Conservation (phyloP, 768 basidiomycete genomes). For the Panellus pusillus region DNA sequence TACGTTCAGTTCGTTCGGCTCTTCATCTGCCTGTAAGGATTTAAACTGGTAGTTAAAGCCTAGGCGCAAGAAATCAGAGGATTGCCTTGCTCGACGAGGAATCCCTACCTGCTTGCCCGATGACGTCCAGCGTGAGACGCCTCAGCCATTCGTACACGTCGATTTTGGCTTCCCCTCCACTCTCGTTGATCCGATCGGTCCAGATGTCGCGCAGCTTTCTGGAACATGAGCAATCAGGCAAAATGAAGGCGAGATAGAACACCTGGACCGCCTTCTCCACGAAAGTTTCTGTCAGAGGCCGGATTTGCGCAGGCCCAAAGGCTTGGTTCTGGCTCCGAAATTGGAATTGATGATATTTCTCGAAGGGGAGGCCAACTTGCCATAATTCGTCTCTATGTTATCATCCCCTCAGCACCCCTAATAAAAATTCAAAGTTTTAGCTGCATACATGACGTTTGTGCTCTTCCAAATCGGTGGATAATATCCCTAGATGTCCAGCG, state of each 20-base stretch:
- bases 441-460: too few relatives aligned
- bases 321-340: conserved; percentile 40
- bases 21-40: conserved; percentile 25
- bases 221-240: too few relatives aligned
- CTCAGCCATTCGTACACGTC: conserved; percentile 35
- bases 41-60: conserved; percentile 41
- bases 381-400: conserved; percentile 2
- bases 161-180: conserved; percentile 22
- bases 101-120: conserved; percentile 38
- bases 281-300: conserved; percentile 37
- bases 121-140: conserved; percentile 40
- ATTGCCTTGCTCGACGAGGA: too few relatives aligned
- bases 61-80: too few relatives aligned
- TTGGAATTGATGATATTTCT: not conserved
- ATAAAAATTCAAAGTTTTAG: too few relatives aligned
- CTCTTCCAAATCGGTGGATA: too few relatives aligned
- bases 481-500: too few relatives aligned
- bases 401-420: too few relatives aligned
- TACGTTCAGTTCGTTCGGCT: conserved; percentile 31
- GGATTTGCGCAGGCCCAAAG: conserved; percentile 43
- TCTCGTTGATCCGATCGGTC: conserved; percentile 23
- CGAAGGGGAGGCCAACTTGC: not conserved
- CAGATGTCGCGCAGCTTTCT: conserved; percentile 38
- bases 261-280: conserved; percentile 35
- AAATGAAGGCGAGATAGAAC: too few relatives aligned